Evolutionary conservation across 2,329 filamentous ascomycete species (phyloP), one percentile per base, ranked within the genome.

Genomic region (Penicillium sp.): DNA sequence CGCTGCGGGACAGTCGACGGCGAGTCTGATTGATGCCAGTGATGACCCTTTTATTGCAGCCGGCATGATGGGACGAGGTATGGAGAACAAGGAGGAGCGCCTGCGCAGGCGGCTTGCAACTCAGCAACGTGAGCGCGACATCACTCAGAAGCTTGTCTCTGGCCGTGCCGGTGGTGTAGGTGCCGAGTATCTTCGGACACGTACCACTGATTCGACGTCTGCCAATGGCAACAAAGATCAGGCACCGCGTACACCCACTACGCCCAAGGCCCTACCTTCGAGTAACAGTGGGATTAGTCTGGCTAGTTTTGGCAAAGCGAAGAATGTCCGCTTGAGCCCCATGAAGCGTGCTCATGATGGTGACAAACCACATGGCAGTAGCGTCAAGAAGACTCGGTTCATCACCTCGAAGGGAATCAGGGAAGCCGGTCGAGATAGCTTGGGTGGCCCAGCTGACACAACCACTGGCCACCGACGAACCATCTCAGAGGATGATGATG

Each of bases 321-420:
- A 63, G 16, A 54, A 61, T 30, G 63, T 72, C 19, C 61, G 65
- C 13, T 50, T 72, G 19, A 64, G 66, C 13, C 68, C 68, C 4
- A 57, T 64, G 50, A 70, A 69, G 43, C 60, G 65, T 17, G 57
- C 57, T 9, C 57, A 64, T 47, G 62, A 67, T 50, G 58, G 51
- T 14, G 57, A 58, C 50, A 60, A 47, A 29, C 57, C 56, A 11
- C 58, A 60, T 36, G 56, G 56, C 17, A 59, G 59, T 43, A 63
- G 60, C 45, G 50, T 74, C 58, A 57, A 87, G 67, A 87, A 87
- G 73, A 89, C 85, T 36, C 74, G 85, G n/a, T 89, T 90, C 58
- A 77, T 89, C 27, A 87, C 86, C 17, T 80, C 81, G 28, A 86
- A 83, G 60, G 86, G 86, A 0, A 89, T 90, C 47, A 78, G 81